These are phyloP conservation scores for Diaporthe destruens DNA, from an alignment of 2,329 filamentous ascomycete species.

Conservation along the genomic window DNA sequence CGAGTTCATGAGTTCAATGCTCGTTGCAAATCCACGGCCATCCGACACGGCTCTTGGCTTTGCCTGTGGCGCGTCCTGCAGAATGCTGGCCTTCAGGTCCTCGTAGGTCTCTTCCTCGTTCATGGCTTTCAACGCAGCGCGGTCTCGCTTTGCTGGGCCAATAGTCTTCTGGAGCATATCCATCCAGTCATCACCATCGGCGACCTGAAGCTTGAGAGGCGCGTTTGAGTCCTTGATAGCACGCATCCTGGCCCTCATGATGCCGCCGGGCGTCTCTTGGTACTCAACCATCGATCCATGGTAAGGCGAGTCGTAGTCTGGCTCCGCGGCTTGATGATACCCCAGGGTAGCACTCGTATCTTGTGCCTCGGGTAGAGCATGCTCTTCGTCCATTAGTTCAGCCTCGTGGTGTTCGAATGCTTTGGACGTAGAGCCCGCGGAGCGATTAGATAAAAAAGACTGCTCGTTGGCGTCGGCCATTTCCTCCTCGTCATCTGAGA, in stretches of 20 bases:
- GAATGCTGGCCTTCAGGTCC: slow-evolving; percentile 49
- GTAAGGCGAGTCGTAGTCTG: slow-evolving; percentile 65
- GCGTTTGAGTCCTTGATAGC: slow-evolving; percentile 71
- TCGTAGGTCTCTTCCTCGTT: slow-evolving; percentile 72
- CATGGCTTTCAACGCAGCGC: slow-evolving; percentile 74
- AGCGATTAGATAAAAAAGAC: slow-evolving; percentile 96
- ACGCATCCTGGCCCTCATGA: slow-evolving; percentile 73
- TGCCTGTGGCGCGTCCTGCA: slow-evolving; percentile 48
- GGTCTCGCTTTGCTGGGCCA: slow-evolving; percentile 92
- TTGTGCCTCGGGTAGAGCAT: slow-evolving; percentile 78
- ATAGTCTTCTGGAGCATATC: slow-evolving; percentile 94
- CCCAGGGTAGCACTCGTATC: slow-evolving; percentile 81
- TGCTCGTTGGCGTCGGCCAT: slow-evolving; percentile 62
- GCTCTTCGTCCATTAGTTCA: slow-evolving; percentile 80
- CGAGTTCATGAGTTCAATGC: slow-evolving; percentile 96
- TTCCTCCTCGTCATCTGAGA: slow-evolving; percentile 67
- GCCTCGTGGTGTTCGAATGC: slow-evolving; percentile 72
- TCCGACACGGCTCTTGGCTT: slow-evolving; percentile 56
- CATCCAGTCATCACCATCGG: slow-evolving; percentile 87
- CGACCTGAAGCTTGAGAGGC: slow-evolving; percentile 70
- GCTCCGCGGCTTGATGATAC: slow-evolving; percentile 83
- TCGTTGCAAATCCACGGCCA: slow-evolving; percentile 81
- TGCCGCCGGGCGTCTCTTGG: slow-evolving; percentile 69
- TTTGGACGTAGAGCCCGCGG: slow-evolving; percentile 81
- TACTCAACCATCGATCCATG: slow-evolving; percentile 60